phyloP scores from a whole-genome alignment of 1,139 yeast species.

The Candida gigantensis region DNA sequence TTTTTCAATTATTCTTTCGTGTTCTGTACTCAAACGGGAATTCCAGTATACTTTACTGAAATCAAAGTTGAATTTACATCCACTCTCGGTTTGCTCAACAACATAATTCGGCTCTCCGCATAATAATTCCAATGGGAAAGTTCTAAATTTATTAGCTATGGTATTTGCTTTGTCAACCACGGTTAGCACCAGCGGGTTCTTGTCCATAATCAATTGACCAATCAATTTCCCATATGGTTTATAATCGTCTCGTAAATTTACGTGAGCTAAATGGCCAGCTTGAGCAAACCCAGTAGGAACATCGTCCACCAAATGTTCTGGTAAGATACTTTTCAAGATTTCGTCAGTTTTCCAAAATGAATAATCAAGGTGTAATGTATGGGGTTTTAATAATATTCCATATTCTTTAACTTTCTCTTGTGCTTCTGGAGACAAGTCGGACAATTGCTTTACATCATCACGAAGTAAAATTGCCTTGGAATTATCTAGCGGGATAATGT shows the following conservation, averaged over 20 bases:
- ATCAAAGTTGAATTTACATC: slow-evolving; percentile 83
- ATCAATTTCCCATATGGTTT: slow-evolving; percentile 79
- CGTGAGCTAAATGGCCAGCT: slow-evolving; percentile 95
- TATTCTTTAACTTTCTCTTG: slow-evolving; percentile 46
- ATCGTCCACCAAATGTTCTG: slow-evolving; percentile 68
- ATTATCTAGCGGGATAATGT: slow-evolving; percentile 54
- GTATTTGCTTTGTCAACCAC: slow-evolving; percentile 94
- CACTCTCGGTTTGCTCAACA: slow-evolving; percentile 88
- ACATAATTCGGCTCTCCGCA: slow-evolving; percentile 77
- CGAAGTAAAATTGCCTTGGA: slow-evolving; percentile 65
- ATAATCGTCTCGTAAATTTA: slow-evolving; percentile 82
- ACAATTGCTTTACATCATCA: slow-evolving; percentile 13
- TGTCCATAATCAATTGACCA: slow-evolving; percentile 89
- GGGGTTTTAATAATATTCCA: slow-evolving; percentile 50
- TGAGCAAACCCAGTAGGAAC: slow-evolving; percentile 90
- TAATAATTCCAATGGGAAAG: slow-evolving; percentile 89
- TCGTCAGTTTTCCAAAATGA: slow-evolving; percentile 89
- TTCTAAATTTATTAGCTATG: slow-evolving; percentile 84
- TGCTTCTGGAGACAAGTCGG: slow-evolving; percentile 44
- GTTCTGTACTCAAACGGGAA: slow-evolving; percentile 91
- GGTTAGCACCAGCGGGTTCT: slow-evolving; percentile 74
- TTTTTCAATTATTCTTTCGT: slow-evolving; percentile 67
- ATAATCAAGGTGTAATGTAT: slow-evolving; percentile 63
- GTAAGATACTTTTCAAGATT: slow-evolving; percentile 72
- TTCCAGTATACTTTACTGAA: slow-evolving; percentile 97